phyloP scores from a whole-genome alignment of 768 basidiomycete species.

The Lyophyllum shimeji region DNA sequence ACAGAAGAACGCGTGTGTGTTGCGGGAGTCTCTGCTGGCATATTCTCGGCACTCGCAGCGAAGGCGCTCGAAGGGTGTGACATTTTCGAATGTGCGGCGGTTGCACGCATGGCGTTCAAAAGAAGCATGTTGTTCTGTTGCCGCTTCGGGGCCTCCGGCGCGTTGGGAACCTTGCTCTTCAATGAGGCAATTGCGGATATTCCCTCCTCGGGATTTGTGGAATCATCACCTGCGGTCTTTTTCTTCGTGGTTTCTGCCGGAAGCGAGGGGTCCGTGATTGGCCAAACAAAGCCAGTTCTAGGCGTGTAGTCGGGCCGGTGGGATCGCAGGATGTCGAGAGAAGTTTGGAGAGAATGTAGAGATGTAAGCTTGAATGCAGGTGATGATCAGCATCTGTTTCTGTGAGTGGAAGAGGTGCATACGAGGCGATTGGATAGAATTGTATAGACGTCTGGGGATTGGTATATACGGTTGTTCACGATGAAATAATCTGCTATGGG shows the following conservation, averaged over 20 bases:
- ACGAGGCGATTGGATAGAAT: slow-evolving; percentile 85
- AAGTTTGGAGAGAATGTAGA: slow-evolving; percentile 69
- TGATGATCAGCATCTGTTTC: not conserved
- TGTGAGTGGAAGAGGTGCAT: slow-evolving; percentile 19
- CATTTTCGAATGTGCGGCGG: slow-evolving; percentile 66
- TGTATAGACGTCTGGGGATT: slow-evolving; percentile 82
- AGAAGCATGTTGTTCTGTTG: slow-evolving; percentile 70
- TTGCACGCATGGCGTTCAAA: slow-evolving; percentile 77
- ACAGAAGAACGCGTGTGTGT: slow-evolving; percentile 34
- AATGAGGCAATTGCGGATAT: slow-evolving; percentile 19
- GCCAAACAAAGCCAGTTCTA: slow-evolving; percentile 83
- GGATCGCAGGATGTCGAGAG: slow-evolving; percentile 69
- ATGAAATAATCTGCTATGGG: slow-evolving; percentile 86
- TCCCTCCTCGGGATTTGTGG: slow-evolving; percentile 12
- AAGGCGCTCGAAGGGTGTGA: slow-evolving; percentile 43
- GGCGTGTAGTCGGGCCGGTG: slow-evolving; percentile 84
- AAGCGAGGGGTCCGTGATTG: slow-evolving; percentile 60
- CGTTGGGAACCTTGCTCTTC: slow-evolving; percentile 24
- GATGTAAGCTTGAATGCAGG: slow-evolving; percentile 56
- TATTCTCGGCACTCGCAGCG: slow-evolving; percentile 28
- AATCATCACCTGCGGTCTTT: slow-evolving; percentile 27
- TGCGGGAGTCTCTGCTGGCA: slow-evolving; percentile 31
- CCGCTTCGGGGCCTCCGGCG: slow-evolving; percentile 41
- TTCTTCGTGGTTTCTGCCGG: slow-evolving; percentile 43
- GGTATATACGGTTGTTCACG: slow-evolving; percentile 87